Evolutionary conservation across 2,329 filamentous ascomycete species (phyloP).

Genomic region (Fusarium solani-melongenae): DNA sequence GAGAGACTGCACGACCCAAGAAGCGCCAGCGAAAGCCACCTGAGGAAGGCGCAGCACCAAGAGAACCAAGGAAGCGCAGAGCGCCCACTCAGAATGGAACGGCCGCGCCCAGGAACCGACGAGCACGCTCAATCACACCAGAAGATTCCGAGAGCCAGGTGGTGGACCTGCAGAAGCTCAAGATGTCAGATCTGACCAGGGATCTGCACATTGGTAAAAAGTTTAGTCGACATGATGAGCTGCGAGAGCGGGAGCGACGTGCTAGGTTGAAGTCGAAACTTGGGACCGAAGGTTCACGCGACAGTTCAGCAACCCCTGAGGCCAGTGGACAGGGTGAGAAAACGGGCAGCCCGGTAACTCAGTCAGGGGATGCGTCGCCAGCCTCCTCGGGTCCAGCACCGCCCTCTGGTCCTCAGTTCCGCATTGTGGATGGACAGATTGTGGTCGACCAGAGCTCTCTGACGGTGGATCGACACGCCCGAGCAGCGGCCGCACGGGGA

Average conservation of each 20-base stretch:
- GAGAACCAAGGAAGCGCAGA: conserved; percentile 44
- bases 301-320: conserved; percentile 38
- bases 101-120: conserved; percentile 44
- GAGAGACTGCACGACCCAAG: conserved; percentile 39
- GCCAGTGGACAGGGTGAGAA: conserved; percentile 28
- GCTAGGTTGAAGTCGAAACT: conserved; percentile 48
- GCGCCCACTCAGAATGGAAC: conserved; percentile 39
- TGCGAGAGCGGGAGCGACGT: conserved; percentile 73
- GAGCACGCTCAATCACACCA: conserved; percentile 65
- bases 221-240: conserved; percentile 78
- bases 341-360: conserved; percentile 37
- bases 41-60: conserved; percentile 32
- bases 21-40: conserved; percentile 49
- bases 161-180: conserved; percentile 74
- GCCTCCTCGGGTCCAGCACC: conserved; percentile 41
- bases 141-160: conserved; percentile 70
- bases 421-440: conserved; percentile 78
- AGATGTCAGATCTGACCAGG: conserved; percentile 78
- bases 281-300: conserved; percentile 39
- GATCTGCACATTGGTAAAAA: conserved; percentile 79
- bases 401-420: conserved; percentile 64
- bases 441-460: conserved; percentile 76
- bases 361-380: background rate
- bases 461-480: conserved; percentile 75
- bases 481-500: conserved; percentile 62